Evolutionary conservation across 192 early-diverging fungal species (phyloP), one percentile per base, ranked within the genome.

Genomic region (Diversispora eburnea): DNA sequence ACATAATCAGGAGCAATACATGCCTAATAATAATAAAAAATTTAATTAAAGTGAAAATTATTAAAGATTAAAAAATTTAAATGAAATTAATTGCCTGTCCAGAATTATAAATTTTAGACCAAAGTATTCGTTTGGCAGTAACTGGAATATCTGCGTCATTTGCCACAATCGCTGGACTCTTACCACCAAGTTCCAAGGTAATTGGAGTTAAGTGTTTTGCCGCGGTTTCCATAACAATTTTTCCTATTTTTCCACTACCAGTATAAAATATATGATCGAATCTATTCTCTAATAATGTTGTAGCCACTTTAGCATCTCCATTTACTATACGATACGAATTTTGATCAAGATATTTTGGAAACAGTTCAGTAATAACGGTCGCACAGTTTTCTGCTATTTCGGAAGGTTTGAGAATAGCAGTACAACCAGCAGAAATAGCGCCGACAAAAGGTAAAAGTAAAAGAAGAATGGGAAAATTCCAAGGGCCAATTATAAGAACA

Each of bases 211-310:
- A 85, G 61, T 93, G 80, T 77, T 95, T 90, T 17, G 91, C 89
- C 25, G 95, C 95, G 22, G 95, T 94, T 15, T 57, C 51, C 84
- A 93, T 92, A 33, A 97, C 85, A 41, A 95, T 86, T 73, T 88
- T 91, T 49, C 90, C 97, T 43, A 99, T 90, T 15, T 66, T 51
- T 9, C 87, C 87, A 75, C 85, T 91, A 66, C 97, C 97, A 0
- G 97, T 99, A 81, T 94, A 99, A 70, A 93, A 93, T 75, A 94
- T 95, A 78, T 94, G 90, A 80, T 99, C 94, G 70, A 94, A 97
- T 59, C 84, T 85, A 43, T 91, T 78, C 48, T 84, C 78, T n/a
- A 97, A 86, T 67, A 99, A 79, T 22, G 49, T 64, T 0, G 92
- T 91, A 2, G 94, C 90, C 79, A 96, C 90, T 5, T 73, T 69